phyloP scores from a whole-genome alignment of 2,329 filamentous ascomycete species.

The Monosporascus cannonballus region DNA sequence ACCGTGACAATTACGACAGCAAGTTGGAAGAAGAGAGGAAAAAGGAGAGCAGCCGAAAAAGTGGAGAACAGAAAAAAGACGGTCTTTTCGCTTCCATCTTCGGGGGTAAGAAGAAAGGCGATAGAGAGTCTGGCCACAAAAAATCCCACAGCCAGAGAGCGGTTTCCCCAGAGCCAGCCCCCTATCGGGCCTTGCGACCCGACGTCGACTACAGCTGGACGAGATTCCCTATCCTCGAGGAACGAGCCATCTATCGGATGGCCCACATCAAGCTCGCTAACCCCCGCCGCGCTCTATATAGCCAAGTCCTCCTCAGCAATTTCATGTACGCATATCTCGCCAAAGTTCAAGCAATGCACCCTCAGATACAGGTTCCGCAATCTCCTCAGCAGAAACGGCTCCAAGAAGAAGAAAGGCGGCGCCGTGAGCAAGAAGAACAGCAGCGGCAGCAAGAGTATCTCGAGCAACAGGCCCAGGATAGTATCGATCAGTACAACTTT shows the following conservation, averaged over 20 bases:
- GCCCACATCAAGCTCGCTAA: conserved; percentile 99
- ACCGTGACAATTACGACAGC: conserved; percentile 66
- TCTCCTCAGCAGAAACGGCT: conserved; percentile 66
- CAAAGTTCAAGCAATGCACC: conserved; percentile 98
- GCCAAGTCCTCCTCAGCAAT: conserved; percentile 93
- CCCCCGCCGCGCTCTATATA: conserved; percentile 82
- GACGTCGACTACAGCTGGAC: conserved; percentile 97
- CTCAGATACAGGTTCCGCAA: conserved; percentile 84
- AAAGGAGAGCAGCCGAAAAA: conserved; percentile 71
- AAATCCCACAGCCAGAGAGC: conserved; percentile 66
- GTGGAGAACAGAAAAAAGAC: conserved; percentile 74
- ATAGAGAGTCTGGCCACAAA: conserved; percentile 67
- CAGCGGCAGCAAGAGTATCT: conserved; percentile 29
- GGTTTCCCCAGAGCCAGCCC: conserved; percentile 73
- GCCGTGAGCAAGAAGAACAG: conserved; percentile 43
- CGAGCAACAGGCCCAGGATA: conserved; percentile 36
- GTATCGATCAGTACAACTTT: conserved; percentile 45
- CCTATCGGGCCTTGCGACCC: conserved; percentile 65
- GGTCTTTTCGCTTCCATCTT: conserved; percentile 93
- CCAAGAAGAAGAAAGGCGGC: conserved; percentile 42
- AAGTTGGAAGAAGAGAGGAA: conserved; percentile 77
- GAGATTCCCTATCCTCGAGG: conserved; percentile 88
- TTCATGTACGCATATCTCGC: conserved; percentile 99
- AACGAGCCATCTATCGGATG: conserved; percentile 96
- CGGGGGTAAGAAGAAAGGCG: conserved; percentile 81